phyloP scores from a whole-genome alignment of 148 eudicot genomes.

The Amaranthus hypochondriacus region DNA sequence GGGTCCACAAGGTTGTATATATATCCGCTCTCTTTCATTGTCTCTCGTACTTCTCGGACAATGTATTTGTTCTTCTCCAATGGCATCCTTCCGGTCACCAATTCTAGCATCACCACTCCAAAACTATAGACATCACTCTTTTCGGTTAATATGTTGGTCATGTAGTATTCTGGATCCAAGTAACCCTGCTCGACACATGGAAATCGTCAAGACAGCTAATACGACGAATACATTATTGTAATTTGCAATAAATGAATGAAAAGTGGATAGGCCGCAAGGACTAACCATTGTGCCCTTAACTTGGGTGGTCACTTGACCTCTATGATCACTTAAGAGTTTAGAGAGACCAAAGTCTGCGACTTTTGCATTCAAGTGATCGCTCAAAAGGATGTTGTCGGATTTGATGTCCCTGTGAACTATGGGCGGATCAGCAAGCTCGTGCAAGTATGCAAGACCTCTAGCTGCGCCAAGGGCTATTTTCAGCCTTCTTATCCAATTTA shows the following conservation, averaged over 20 bases:
- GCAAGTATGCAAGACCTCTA: slow-evolving; percentile 84
- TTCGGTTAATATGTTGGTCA: slow-evolving; percentile 53
- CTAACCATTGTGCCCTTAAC: slow-evolving; percentile 95
- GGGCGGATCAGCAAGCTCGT: slow-evolving; percentile 90
- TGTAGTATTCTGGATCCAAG: slow-evolving; percentile 71
- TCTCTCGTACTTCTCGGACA: slow-evolving; percentile 45
- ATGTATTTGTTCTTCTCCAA: slow-evolving; percentile 55
- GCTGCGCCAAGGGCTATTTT: slow-evolving; percentile 80
- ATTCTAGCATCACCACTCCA: slow-evolving; percentile 52
- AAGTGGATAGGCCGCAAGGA: not conserved
- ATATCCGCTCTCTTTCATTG: slow-evolving; percentile 36
- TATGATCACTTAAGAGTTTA: slow-evolving; percentile 50
- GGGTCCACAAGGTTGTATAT: slow-evolving; percentile 48
- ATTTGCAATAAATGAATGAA: not conserved
- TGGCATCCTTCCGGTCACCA: slow-evolving; percentile 51
- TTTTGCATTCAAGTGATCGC: slow-evolving; percentile 70
- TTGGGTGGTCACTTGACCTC: slow-evolving; percentile 74
- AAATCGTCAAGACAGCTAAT: too few species aligned
- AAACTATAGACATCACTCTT: slow-evolving; percentile 64
- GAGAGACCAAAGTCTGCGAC: slow-evolving; percentile 94
- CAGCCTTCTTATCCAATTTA: slow-evolving; percentile 76
- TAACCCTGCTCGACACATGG: slow-evolving; percentile 40
- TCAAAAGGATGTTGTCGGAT: slow-evolving; percentile 74
- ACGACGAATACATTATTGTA: not conserved
- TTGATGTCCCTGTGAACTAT: slow-evolving; percentile 89